Percentiles rank a stretch among this genome's conserved stretches.
These are phyloP conservation scores for Sporothrix euskadiensis DNA, from an alignment of 2,329 filamentous ascomycete species.

Conservation along the genomic window DNA sequence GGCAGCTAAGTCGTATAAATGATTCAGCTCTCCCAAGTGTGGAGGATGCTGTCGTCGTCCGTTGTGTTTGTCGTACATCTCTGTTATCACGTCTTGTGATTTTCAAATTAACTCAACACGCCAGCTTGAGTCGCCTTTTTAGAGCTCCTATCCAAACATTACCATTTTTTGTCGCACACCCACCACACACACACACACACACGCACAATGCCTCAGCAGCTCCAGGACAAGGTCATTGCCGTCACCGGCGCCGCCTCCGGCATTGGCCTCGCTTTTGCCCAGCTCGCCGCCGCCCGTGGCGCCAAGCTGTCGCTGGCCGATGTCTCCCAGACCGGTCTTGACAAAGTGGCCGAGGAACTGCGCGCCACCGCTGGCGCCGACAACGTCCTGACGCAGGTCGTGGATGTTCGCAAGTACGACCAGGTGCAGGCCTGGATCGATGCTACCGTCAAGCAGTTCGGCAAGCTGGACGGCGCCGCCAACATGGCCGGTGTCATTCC, in stretches of 20 bases:
- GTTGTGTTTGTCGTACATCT: neutral
- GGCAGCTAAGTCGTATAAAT: slow-evolving; percentile 4
- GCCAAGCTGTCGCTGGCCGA: slow-evolving; percentile 50
- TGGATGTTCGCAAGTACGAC: slow-evolving; percentile 24
- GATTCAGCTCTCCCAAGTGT: slow-evolving; percentile 2
- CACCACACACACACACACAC: neutral
- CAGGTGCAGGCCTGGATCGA: slow-evolving; percentile 56
- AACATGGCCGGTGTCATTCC: slow-evolving; percentile 57
- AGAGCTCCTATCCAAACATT: neutral
- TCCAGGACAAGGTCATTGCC: slow-evolving; percentile 45
- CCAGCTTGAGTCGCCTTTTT: too few relatives aligned
- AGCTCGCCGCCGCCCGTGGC: slow-evolving; percentile 45
- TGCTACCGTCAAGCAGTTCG: slow-evolving; percentile 49
- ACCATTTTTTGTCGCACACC: neutral
- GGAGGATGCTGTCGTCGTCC: neutral
- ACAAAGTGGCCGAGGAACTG: slow-evolving; percentile 27
- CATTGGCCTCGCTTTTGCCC: slow-evolving; percentile 49
- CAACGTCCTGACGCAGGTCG: neutral
- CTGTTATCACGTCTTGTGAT: neutral
- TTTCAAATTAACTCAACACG: neutral
- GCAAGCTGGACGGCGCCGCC: slow-evolving; percentile 55
- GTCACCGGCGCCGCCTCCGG: slow-evolving; percentile 50
- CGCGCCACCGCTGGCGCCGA: neutral
- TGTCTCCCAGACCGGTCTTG: slow-evolving; percentile 42
- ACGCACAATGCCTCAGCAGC: slow-evolving; percentile 36